Base-by-base conservation (phyloP, 495 filamentous ascomycete species). In the Poronia punctata region DNA sequence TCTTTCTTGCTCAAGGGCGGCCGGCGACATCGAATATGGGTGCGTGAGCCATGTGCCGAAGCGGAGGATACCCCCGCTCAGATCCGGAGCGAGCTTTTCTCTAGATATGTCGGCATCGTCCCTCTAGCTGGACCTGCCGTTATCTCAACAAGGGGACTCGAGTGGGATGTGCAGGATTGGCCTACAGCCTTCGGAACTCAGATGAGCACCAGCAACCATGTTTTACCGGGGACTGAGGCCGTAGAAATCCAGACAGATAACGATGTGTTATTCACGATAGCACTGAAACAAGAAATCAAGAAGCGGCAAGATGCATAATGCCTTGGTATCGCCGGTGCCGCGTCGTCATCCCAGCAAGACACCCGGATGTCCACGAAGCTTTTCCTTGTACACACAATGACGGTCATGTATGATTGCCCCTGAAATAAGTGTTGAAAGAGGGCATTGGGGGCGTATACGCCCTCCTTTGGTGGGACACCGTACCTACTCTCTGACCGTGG, bases 201-300 rank as follows among this genome's bases (percentile, higher is more conserved):
- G 52, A 62, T 98, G 45, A 95, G 88, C 53, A 97, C 92, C 31
- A 98, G 92, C 60, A 98, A 98, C 64, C 84, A 89, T 53, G 75
- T 94, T 19, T 54, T 70, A 42, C 68, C 66, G 0, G 61, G 60
- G 43, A 66, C 67, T 7, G 23, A 53, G 35, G 64, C 64, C 40
- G 71, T 93, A 2, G 67, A 70, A 37, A 60, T 86, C 3, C 60
- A 76, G 52, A 79, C 84, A 21, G 74, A 74, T 6, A 76, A 72
- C 43, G 72, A 78, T 39, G 82, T 95, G 10, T 56, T 97, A 26
- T 94, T 96, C 60, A 96, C 92, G 1, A 73, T 95, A 44, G 88
- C 93, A 48, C 54, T 92, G 54, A 55, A 57, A 40, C 36, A 49
- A 19, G 20, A 11, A 8, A 38, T 19, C 3, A 28, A n/a, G n/a